Evolutionary conservation across 192 early-diverging fungal species (phyloP).

Genomic region (Backusella parvicylindrica): DNA sequence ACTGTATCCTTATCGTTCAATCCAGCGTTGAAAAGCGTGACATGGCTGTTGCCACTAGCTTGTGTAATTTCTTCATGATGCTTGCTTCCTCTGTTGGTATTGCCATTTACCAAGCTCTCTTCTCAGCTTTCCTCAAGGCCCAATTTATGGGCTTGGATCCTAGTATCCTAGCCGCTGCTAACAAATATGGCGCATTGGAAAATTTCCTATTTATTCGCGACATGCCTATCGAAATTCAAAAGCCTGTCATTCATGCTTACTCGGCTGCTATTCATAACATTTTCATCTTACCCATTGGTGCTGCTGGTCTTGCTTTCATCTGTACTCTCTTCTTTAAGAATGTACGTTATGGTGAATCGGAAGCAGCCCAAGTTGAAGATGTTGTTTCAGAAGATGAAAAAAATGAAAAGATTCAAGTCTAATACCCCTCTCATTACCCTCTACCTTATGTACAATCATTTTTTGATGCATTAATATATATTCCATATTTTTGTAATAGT

Average conservation of each 20-base stretch:
- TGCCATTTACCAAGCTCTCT: constrained; percentile 22
- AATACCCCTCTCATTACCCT: background rate
- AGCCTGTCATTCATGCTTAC: constrained; percentile 15
- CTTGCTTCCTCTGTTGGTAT: constrained; percentile 22
- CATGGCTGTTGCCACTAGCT: constrained; percentile 46
- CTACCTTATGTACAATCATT: background rate
- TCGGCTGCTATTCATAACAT: constrained; percentile 14
- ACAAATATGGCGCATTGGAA: background rate
- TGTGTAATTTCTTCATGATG: constrained; percentile 29
- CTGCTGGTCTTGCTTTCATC: constrained; percentile 16
- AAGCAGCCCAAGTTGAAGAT: background rate
- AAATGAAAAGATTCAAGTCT: background rate
- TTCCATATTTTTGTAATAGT: background rate
- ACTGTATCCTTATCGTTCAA: constrained; percentile 42
- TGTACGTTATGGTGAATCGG: constrained; percentile 7
- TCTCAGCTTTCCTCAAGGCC: background rate
- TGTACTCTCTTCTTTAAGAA: constrained; percentile 24
- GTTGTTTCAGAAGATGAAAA: background rate
- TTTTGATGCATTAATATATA: background rate
- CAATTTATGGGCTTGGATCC: background rate
- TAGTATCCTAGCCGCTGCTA: constrained; percentile 5
- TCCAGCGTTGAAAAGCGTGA: constrained; percentile 38
- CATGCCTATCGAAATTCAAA: constrained; percentile 8
- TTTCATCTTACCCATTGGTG: constrained; percentile 20
- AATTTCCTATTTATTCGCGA: constrained; percentile 10